Percentiles rank a stretch among this genome's conserved stretches.
phyloP scores from a whole-genome alignment of 2,329 filamentous ascomycete genomes.

The Ceratocystiopsis brevicomis region DNA sequence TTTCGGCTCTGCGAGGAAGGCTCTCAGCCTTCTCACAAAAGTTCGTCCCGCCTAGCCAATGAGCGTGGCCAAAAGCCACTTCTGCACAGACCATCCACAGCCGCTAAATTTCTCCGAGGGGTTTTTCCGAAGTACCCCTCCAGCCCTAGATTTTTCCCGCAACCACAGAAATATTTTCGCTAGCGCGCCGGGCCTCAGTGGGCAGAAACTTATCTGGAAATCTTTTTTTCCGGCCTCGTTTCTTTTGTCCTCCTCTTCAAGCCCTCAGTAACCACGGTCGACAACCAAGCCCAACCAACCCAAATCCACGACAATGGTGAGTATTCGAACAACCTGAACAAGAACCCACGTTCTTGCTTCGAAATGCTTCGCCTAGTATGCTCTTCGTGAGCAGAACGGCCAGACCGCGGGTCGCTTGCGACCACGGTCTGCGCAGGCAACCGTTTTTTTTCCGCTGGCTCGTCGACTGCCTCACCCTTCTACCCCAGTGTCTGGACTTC shows the following conservation, averaged over 20 bases:
- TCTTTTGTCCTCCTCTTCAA: conserved; percentile 5
- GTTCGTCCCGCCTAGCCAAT: conserved; percentile 1
- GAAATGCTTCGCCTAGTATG: conserved; percentile 9
- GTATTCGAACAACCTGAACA: conserved; percentile 26
- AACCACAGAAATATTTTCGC: conserved; percentile 5
- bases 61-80: too few relatives aligned
- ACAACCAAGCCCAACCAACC: conserved; percentile 4
- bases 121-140: conserved; percentile 4
- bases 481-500: conserved; percentile 12
- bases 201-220: not conserved
- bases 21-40: not conserved
- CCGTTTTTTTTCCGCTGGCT: conserved; percentile 6
- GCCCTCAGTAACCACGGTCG: not conserved
- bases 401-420: conserved; percentile 5
- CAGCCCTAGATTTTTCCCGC: conserved; percentile 9
- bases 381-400: conserved; percentile 8
- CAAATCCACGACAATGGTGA: conserved; percentile 40
- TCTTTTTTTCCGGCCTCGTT: not conserved
- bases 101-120: too few relatives aligned
- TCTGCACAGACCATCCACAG: too few relatives aligned
- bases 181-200: not conserved
- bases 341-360: conserved; percentile 5
- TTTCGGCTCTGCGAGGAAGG: too few relatives aligned
- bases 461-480: too few relatives aligned
- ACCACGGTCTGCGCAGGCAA: conserved; percentile 4